Evolutionary conservation across 2,329 filamentous ascomycete species (phyloP), one percentile per base, ranked within the genome.

Genomic region (Myriosclerotinia duriaeana): DNA sequence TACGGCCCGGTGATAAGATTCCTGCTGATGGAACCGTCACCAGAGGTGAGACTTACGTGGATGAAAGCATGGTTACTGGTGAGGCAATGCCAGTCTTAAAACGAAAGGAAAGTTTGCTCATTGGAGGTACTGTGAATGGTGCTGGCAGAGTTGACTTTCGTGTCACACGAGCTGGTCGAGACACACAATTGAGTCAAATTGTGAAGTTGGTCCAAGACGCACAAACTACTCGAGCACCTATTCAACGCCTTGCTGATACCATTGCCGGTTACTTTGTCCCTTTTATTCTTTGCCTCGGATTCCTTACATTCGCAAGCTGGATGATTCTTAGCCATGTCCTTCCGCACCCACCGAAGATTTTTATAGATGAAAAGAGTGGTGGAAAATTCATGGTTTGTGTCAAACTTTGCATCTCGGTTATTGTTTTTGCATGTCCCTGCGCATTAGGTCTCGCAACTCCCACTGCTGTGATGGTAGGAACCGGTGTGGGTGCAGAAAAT

Each of bases 51-150:
- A 96, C 92, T 46, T 97, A 96, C 74, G 87, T 97, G 30, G 93
- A 99, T 72, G 95, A 99, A 79, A 97, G 93, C 76, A 98, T 98
- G 94, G 93, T 99, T 59, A 99, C 95, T 7, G 95, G 95, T 71
- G 95, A 99, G 80, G 91, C 95, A 3, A 94, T 97, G 85, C 94
- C 95, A 0, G 93, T 98, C 46, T 87, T 92, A 73, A 99, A 99
- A 80, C 89, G 86, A 72, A 89, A 91, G 73, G 92, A 91, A 11
- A 88, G 87, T 71, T 79, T 86, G 53, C 81, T 99, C 66, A 95
- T 98, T 77, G 95, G 93, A 61, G 95, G 95, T 40, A 98, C 95
- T 2, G 94, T 99, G 74, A 99, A 99, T 76, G 92, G 93, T 34
- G 90, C 93, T 70, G 95, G 95, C 3, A 88, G 94, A 58, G 82